phyloP scores from a whole-genome alignment of 192 early-diverging fungal species.

The Spinellus fusiger region DNA sequence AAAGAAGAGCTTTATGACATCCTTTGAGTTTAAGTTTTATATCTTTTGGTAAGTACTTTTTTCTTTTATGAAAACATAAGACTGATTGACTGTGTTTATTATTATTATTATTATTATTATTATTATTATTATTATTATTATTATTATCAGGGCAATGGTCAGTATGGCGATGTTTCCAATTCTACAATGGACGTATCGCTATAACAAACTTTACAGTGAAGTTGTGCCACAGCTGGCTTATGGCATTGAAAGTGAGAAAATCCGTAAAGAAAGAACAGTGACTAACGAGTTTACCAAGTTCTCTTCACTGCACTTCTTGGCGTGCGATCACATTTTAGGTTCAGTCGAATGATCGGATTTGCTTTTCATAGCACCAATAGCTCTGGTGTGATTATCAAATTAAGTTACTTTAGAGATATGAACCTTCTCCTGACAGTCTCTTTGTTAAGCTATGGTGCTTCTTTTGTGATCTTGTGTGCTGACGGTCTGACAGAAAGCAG shows the following conservation, averaged over 20 bases:
- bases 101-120: not conserved
- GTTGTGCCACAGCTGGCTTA: conserved; percentile 37
- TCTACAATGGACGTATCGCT: conserved; percentile 22
- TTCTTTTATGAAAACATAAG: not conserved
- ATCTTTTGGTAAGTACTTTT: conserved; percentile 26
- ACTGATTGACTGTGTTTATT: not conserved
- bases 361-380: not conserved
- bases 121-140: not conserved
- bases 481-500: conserved; percentile 19
- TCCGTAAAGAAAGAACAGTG: not conserved
- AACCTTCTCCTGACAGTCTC: conserved; percentile 17
- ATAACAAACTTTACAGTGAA: conserved; percentile 24
- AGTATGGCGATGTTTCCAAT: conserved; percentile 32
- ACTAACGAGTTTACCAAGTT: not conserved
- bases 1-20: conserved; percentile 36
- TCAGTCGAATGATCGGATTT: conserved; percentile 6
- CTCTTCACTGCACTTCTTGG: conserved; percentile 19
- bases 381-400: conserved; percentile 8
- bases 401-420: conserved; percentile 30
- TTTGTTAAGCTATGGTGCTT: conserved; percentile 17
- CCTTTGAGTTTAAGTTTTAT: conserved; percentile 40
- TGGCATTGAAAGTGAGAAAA: conserved; percentile 15
- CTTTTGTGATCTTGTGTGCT: conserved; percentile 25
- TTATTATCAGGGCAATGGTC: conserved; percentile 9
- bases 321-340: conserved; percentile 17